A percentile compares a stretch with the other conserved stretches of the same genome.
Evolutionary conservation across 305 asterid genomes (phyloP).

Genomic region (Nicotiana rustica): DNA sequence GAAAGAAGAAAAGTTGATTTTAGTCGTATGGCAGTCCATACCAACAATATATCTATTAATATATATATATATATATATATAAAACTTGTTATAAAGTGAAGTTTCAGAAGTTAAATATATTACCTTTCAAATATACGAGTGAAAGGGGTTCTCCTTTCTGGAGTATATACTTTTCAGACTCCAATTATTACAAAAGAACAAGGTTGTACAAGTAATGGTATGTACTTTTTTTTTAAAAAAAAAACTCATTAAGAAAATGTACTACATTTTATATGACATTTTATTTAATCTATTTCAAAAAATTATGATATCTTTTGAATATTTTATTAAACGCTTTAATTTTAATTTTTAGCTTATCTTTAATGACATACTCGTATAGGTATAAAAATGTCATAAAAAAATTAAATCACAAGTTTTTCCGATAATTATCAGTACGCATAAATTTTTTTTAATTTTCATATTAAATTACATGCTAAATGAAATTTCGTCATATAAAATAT

Average conservation of each 20-base stretch:
- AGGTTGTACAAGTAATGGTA: no score
- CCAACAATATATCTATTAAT: neutral
- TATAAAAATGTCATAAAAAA: no score
- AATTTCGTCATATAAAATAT: no score
- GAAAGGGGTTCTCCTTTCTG: neutral
- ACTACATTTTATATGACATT: neutral
- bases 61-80: no score
- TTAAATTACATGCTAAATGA: no score
- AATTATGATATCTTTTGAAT: neutral
- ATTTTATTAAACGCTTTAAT: neutral
- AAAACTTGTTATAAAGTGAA: neutral
- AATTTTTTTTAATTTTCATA: no score
- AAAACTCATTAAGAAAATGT: neutral
- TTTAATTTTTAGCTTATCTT: neutral
- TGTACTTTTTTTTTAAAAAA: no score
- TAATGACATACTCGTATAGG: neutral
- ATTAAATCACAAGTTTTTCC: no score
- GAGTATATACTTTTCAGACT: neutral
- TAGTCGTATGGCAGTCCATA: neutral
- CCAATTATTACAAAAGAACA: neutral
- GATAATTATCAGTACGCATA: no score
- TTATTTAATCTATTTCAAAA: neutral
- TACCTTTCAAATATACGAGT: neutral
- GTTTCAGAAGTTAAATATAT: neutral
- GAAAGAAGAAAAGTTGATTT: neutral